phyloP scores from a whole-genome alignment of 2,329 filamentous ascomycete species.

The Botryotinia calthae region DNA sequence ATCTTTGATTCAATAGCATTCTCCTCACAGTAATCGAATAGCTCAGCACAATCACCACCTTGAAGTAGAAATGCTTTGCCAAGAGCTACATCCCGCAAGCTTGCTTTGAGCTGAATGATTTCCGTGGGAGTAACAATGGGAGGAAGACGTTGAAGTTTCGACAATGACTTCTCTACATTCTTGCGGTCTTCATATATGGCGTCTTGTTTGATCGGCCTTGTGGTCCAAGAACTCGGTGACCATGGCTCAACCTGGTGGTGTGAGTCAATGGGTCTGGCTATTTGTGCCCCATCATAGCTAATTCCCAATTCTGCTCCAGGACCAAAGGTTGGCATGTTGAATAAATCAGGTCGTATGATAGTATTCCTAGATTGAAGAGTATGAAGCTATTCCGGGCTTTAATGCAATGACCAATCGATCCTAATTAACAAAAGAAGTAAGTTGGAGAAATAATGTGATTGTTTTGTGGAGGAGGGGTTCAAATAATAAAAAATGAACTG shows the following conservation, averaged over 20 bases:
- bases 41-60: slow-evolving; percentile 93
- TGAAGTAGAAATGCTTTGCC: slow-evolving; percentile 93
- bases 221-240: slow-evolving; percentile 68
- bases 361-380: not conserved
- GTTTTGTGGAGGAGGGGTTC: not conserved
- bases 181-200: slow-evolving; percentile 65
- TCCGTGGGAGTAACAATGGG: slow-evolving; percentile 78
- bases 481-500: not conserved
- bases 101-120: slow-evolving; percentile 75
- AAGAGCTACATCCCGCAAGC: slow-evolving; percentile 79
- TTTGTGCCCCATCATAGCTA: not conserved
- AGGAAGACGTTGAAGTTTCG: slow-evolving; percentile 66
- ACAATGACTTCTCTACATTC: slow-evolving; percentile 57
- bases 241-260: slow-evolving; percentile 40
- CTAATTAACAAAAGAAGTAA: not conserved
- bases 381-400: not conserved
- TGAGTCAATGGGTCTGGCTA: not conserved
- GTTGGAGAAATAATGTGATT: not conserved
- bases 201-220: slow-evolving; percentile 75
- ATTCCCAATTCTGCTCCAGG: not conserved
- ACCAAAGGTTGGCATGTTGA: slow-evolving; percentile 8
- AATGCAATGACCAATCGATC: not conserved
- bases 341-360: not conserved
- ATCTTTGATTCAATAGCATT: slow-evolving; percentile 92
- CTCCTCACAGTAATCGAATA: slow-evolving; percentile 94